These are phyloP conservation scores for Vicia sativa DNA, from an alignment of 306 rosid genomes.

Conservation along the genomic window DNA sequence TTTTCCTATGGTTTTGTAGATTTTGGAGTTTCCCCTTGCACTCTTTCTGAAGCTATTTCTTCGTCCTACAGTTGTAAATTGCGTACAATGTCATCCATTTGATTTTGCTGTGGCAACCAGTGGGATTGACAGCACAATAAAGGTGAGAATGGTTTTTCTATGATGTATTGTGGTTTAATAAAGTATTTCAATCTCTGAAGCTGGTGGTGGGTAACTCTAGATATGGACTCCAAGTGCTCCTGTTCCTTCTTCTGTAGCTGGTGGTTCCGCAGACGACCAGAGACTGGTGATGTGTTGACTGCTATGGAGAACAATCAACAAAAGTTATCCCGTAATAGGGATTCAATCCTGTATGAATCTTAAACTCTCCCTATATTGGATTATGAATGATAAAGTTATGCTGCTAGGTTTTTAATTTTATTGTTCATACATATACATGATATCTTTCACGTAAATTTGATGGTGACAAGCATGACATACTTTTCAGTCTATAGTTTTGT, in stretches of 20 bases:
- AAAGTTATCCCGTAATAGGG: constrained; percentile 67
- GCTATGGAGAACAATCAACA: constrained; percentile 81
- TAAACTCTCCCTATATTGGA: constrained; percentile 23
- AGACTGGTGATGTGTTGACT: constrained; percentile 61
- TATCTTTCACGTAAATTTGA: constrained; percentile 17
- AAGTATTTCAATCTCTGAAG: constrained; percentile 39
- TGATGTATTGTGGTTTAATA: constrained; percentile 27
- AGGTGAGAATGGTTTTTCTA: constrained; percentile 55
- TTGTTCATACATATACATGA: constrained; percentile 17
- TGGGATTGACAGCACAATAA: constrained; percentile 93
- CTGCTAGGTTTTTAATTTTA: constrained; percentile 24
- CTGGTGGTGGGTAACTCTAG: constrained; percentile 50
- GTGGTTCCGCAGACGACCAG: constrained; percentile 79
- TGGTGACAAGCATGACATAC: constrained; percentile 13
- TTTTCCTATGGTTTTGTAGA: constrained; percentile 27
- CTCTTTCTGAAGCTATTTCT: constrained; percentile 37
- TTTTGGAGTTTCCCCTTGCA: constrained; percentile 11
- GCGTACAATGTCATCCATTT: constrained; percentile 87
- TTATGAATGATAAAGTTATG: too few species aligned
- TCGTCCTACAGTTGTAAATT: constrained; percentile 76
- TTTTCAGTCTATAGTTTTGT: constrained; percentile 9
- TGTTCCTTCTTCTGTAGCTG: constrained; percentile 73
- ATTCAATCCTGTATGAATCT: constrained; percentile 73
- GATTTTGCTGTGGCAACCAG: constrained; percentile 96
- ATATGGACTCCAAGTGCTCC: constrained; percentile 89